Percentiles rank a stretch among this genome's conserved stretches.
These are phyloP conservation scores for Zea mays DNA, from an alignment of 176 grass and related monocot species.

Conservation along the genomic window Zm-B73-REFERENCE-NAM-5.0 NC_050096.1:278269001-278269500, in stretches of 20 bases:
- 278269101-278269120: not conserved
- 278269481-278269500: not conserved
- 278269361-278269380: not conserved
- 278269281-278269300: slow-evolving; percentile 9
- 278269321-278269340: not conserved
- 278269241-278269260: not conserved
- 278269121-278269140: not conserved
- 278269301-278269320: slow-evolving; percentile 18
- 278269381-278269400: not conserved
- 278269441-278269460: slow-evolving; percentile 36
- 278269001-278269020: not conserved
- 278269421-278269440: not conserved
- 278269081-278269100: not conserved
- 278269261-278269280: not conserved
- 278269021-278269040: not conserved
- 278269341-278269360: slow-evolving; percentile 30
- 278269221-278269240: not conserved
- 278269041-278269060: not conserved
- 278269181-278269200: not conserved
- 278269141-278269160: not conserved
- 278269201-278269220: not conserved
- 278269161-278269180: not conserved
- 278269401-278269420: not conserved
- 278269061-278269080: not conserved
- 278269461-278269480: not conserved